Evolutionary conservation across 257 asterid species (phyloP).

Genomic region (Buddleja alternifolia): DNA sequence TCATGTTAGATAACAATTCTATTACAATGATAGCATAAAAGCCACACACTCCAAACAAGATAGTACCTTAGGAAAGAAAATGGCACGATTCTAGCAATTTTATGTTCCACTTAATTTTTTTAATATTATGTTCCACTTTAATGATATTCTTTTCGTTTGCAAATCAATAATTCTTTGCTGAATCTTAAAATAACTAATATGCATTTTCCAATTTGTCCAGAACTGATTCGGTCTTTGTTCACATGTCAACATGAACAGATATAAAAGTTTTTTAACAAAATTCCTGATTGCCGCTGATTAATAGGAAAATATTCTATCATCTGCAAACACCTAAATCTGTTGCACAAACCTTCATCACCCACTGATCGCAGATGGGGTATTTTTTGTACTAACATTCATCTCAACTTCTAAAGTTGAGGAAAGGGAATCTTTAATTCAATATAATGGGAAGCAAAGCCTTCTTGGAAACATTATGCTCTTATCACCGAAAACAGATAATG

Average conservation of each 20-base stretch:
- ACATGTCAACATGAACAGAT: neutral
- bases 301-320: neutral
- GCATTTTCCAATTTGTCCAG: slow-evolving; percentile 1
- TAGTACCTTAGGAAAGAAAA: slow-evolving; percentile 20
- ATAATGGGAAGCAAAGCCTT: neutral
- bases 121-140: neutral
- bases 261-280: neutral
- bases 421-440: neutral
- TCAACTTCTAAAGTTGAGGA: neutral
- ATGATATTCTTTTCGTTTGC: neutral
- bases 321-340: neutral
- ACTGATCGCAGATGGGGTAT: neutral
- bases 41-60: too few relatives aligned
- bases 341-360: neutral
- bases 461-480: slow-evolving; percentile 14
- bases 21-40: neutral
- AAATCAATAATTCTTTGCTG: neutral
- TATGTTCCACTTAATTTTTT: too few relatives aligned
- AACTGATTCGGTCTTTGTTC: neutral
- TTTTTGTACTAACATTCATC: neutral
- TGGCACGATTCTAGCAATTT: too few relatives aligned
- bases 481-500: neutral
- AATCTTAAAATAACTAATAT: neutral
- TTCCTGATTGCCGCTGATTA: neutral
- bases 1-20: neutral